Percentiles rank a stretch among this genome's conserved stretches.
phyloP scores from a whole-genome alignment of 169 alveolate genomes.

The Neospora caninum region DNA sequence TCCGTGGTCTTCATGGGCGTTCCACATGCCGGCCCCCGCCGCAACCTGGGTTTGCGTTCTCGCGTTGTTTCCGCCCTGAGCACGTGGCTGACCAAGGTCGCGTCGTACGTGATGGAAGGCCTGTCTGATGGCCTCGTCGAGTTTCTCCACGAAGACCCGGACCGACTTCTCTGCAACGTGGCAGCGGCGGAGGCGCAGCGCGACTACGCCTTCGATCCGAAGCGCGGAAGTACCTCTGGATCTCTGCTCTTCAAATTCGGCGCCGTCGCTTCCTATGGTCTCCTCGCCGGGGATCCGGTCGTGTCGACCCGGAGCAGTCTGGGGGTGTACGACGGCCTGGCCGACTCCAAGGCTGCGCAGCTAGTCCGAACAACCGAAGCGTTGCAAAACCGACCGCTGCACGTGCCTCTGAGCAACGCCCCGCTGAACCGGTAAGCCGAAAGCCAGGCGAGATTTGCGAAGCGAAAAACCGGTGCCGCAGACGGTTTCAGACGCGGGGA shows the following conservation, averaged over 20 bases:
- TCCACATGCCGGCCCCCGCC: not conserved
- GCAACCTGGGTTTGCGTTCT: not conserved
- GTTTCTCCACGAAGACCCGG: not conserved
- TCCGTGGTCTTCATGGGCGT: not conserved
- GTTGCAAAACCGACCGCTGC: not conserved
- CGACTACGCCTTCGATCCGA: not conserved
- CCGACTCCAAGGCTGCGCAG: not conserved
- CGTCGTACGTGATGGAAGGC: not conserved
- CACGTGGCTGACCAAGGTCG: not conserved
- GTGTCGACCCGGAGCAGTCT: not conserved
- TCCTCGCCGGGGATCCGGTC: not conserved
- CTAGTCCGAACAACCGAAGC: not conserved
- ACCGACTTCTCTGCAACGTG: not conserved
- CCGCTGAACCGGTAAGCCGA: not conserved
- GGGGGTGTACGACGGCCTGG: not conserved
- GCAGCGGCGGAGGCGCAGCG: not conserved
- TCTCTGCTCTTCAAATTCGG: not conserved
- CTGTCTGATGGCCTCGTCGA: not conserved
- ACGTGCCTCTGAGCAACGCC: not conserved
- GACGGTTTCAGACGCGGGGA: too few relatives aligned
- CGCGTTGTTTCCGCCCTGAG: not conserved
- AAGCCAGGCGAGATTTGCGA: too few relatives aligned
- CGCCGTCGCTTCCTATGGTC: not conserved
- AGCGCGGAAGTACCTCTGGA: not conserved
- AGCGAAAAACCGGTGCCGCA: too few relatives aligned